Percentiles rank a stretch among this genome's conserved stretches.
Evolutionary conservation across 306 rosid species (phyloP).

Genomic region (Parietaria judaica): DNA sequence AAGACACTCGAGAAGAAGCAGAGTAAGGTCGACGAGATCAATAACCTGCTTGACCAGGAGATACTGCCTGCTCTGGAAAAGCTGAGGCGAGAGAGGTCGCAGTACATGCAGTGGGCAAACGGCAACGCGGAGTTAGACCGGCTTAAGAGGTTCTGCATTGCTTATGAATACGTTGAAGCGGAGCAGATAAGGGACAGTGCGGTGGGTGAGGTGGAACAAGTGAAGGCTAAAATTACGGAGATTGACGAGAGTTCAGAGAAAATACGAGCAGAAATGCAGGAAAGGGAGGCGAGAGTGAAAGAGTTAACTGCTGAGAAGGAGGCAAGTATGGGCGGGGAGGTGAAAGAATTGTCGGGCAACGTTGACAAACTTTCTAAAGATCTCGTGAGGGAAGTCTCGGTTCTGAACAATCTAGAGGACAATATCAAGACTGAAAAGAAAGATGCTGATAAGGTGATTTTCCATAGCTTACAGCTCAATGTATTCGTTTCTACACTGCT

Average conservation of each 20-base stretch:
- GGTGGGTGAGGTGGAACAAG: conserved; percentile 56
- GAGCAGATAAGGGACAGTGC: conserved; percentile 75
- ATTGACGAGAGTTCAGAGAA: conserved; percentile 40
- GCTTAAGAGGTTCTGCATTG: conserved; percentile 77
- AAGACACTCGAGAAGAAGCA: conserved; percentile 99
- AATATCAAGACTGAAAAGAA: conserved; percentile 62
- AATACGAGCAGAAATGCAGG: conserved; percentile 48
- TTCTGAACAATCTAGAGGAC: conserved; percentile 66
- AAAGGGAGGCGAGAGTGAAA: conserved; percentile 58
- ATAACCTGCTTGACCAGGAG: conserved; percentile 93
- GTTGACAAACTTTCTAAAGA: conserved; percentile 64
- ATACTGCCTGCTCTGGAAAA: conserved; percentile 96
- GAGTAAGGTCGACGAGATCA: conserved; percentile 89
- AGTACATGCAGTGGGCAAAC: conserved; percentile 98
- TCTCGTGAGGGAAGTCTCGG: conserved; percentile 72
- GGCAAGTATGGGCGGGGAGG: conserved; percentile 88
- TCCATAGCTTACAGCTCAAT: conserved; percentile 1
- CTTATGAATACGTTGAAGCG: conserved; percentile 70
- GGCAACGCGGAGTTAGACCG: conserved; percentile 92
- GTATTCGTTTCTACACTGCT: conserved; percentile 4
- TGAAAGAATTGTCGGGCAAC: conserved; percentile 61
- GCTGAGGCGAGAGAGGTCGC: conserved; percentile 84
- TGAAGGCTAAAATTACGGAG: conserved; percentile 59
- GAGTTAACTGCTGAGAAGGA: conserved; percentile 75
- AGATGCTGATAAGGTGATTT: conserved; percentile 60